phyloP scores from a whole-genome alignment of 768 basidiomycete genomes.

The Suillus discolor region DNA sequence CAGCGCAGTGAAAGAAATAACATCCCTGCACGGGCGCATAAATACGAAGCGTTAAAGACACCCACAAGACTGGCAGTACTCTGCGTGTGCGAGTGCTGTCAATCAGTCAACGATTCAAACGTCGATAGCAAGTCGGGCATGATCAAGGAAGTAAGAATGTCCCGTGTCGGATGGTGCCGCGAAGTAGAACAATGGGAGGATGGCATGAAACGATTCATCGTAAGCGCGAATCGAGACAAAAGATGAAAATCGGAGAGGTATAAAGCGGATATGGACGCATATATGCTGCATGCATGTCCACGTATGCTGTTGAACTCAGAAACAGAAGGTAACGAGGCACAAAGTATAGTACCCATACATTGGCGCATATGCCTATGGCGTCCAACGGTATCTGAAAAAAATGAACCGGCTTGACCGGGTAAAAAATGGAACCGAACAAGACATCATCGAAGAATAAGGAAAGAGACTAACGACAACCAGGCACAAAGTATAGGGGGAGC shows the following conservation, averaged over 20 bases:
- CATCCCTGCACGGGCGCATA: neutral
- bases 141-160: too few species aligned
- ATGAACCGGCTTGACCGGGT: neutral
- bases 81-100: neutral
- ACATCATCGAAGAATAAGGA: neutral
- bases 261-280: neutral
- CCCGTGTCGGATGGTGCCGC: too few species aligned
- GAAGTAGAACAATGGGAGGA: too few species aligned
- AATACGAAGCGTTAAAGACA: neutral
- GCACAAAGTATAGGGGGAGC: neutral
- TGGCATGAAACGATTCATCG: too few species aligned
- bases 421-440: neutral
- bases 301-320: constrained; percentile 2
- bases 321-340: neutral
- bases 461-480: neutral
- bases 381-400: constrained; percentile 7
- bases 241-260: neutral
- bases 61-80: neutral
- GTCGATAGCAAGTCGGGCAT: neutral
- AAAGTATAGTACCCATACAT: neutral
- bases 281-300: neutral
- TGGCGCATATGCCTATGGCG: neutral
- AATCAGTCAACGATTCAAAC: neutral
- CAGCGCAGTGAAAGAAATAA: too few species aligned
- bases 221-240: neutral